Evolutionary conservation across 345 rosid species (phyloP).

Genomic region (Citropsis articulata): DNA sequence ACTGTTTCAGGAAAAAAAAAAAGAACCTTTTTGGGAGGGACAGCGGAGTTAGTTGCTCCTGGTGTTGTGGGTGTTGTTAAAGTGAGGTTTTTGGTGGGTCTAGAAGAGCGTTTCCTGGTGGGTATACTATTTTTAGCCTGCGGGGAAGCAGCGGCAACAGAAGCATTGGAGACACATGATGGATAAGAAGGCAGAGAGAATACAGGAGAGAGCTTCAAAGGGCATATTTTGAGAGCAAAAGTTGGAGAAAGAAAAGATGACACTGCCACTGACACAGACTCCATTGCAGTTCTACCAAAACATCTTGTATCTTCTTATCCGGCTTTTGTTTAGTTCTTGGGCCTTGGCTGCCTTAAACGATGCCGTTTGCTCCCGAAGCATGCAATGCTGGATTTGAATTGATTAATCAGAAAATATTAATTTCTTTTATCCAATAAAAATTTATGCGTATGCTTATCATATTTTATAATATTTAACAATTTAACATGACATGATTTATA

Average conservation of each 20-base stretch:
- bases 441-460: no score
- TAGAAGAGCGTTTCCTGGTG: slow-evolving; percentile 17
- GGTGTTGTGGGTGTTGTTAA: slow-evolving; percentile 18
- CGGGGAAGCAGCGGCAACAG: slow-evolving; percentile 30
- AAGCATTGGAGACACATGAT: slow-evolving; percentile 28
- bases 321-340: neutral
- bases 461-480: no score
- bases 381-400: no score
- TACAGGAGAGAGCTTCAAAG: slow-evolving; percentile 8
- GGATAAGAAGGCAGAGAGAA: slow-evolving; percentile 13
- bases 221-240: slow-evolving; percentile 14
- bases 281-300: slow-evolving; percentile 18
- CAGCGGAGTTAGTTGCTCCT: slow-evolving; percentile 8
- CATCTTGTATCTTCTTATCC: neutral
- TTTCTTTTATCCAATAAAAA: no score
- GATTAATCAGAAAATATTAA: no score
- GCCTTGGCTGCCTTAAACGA: neutral
- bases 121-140: slow-evolving; percentile 13
- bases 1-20: neutral
- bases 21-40: slow-evolving; percentile 55
- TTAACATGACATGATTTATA: no score
- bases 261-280: slow-evolving; percentile 19
- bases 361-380: neutral
- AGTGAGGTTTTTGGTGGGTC: slow-evolving; percentile 23
- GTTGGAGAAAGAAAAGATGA: slow-evolving; percentile 21